These are phyloP conservation scores for Blepharisma undulans DNA, from an alignment of 169 alveolate genomes.

Conservation along the genomic window DNA sequence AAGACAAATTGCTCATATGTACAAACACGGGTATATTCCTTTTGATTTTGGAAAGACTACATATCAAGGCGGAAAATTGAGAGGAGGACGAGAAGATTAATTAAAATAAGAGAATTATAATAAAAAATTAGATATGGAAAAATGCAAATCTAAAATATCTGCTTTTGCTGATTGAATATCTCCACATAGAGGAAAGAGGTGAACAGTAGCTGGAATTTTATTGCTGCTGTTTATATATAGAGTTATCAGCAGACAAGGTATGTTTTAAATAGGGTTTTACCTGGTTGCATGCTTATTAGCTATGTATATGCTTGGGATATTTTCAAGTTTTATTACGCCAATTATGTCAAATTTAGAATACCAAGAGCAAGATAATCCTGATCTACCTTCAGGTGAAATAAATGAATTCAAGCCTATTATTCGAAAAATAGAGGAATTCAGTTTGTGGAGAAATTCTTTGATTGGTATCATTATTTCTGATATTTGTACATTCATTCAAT, in stretches of 20 bases:
- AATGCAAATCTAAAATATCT: background rate
- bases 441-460: conserved; percentile 81
- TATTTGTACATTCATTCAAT: conserved; percentile 42
- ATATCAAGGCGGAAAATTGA: background rate
- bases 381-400: conserved; percentile 75
- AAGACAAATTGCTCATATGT: conserved; percentile 78
- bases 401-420: conserved; percentile 89
- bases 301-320: conserved; percentile 74
- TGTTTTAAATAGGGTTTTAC: conserved; percentile 69
- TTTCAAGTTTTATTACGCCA: conserved; percentile 85
- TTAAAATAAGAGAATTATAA: background rate
- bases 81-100: background rate
- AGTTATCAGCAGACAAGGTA: conserved; percentile 34
- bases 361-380: conserved; percentile 56
- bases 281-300: conserved; percentile 83
- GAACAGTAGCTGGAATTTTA: background rate
- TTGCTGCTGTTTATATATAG: background rate
- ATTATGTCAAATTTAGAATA: conserved; percentile 86
- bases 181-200: background rate
- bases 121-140: background rate
- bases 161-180: background rate
- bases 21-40: conserved; percentile 53
- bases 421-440: conserved; percentile 88
- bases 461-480: conserved; percentile 26
- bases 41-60: conserved; percentile 43